phyloP scores from a whole-genome alignment of 1,284 basidiomycete genomes.

The Microbotryum scabiosae region DNA sequence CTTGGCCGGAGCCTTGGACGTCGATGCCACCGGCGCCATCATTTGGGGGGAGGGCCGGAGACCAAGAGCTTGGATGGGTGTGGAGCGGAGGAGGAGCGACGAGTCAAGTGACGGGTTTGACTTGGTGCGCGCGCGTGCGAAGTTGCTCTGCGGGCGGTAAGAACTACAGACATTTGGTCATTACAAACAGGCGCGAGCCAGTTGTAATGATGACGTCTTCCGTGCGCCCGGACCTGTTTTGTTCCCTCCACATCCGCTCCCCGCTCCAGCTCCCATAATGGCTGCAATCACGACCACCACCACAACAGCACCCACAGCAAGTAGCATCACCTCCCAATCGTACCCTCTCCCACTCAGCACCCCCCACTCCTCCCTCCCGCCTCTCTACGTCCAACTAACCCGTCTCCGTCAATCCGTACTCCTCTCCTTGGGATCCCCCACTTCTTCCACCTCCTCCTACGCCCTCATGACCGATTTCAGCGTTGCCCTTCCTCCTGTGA shows the following conservation, averaged over 20 bases:
- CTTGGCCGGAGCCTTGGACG: neutral
- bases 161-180: too few species aligned
- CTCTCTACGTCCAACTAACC: constrained; percentile 12
- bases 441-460: constrained; percentile 1
- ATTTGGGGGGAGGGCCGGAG: neutral
- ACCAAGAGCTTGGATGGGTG: constrained; percentile 5
- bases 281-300: neutral
- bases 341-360: constrained; percentile 10
- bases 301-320: neutral
- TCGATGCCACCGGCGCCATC: constrained; percentile 6
- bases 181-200: too few species aligned
- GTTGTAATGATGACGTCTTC: neutral
- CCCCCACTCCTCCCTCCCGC: neutral
- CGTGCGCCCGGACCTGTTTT: neutral
- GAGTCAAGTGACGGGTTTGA: neutral
- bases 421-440: constrained; percentile 10
- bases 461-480: constrained; percentile 11
- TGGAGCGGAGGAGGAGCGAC: neutral
- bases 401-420: constrained; percentile 1
- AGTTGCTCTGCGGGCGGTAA: neutral
- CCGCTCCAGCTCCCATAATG: neutral
- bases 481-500: constrained; percentile 1
- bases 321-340: neutral
- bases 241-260: neutral
- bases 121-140: neutral